Conservation (phyloP, 2,329 filamentous ascomycete species). For the Calonectria leucothoes region DNA sequence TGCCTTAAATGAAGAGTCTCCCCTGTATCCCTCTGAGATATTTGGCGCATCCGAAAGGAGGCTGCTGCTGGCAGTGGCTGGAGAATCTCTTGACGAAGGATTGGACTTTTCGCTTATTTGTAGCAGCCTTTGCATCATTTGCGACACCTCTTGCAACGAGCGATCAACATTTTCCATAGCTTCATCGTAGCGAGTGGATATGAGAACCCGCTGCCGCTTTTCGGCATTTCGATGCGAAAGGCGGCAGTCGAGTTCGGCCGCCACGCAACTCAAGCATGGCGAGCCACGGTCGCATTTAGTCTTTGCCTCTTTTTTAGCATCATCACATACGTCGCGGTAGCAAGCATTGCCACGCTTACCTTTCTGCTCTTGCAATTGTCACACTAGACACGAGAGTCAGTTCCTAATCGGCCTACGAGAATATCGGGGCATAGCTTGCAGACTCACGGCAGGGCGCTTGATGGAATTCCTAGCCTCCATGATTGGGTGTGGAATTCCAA, state of each 20-base stretch:
- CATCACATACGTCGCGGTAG: not conserved
- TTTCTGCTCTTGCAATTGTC: conserved; percentile 8
- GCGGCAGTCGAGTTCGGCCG: not conserved
- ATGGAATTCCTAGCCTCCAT: not conserved
- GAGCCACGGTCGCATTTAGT: not conserved
- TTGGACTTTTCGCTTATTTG: not conserved
- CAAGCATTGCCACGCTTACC: not conserved
- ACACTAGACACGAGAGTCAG: not conserved
- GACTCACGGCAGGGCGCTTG: not conserved
- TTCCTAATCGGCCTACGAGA: not conserved
- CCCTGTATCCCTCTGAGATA: not conserved
- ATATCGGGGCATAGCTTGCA: not conserved
- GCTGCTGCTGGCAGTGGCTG: not conserved
- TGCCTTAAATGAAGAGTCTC: not conserved
- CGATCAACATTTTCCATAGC: not conserved
- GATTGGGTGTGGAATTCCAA: not conserved
- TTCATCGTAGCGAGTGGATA: conserved; percentile 1
- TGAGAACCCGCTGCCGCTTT: not conserved
- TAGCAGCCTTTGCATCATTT: not conserved
- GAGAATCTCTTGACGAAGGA: not conserved
- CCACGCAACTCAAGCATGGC: conserved; percentile 1
- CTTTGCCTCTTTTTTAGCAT: not conserved
- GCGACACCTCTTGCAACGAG: not conserved
- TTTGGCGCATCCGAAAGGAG: not conserved
- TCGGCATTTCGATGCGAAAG: not conserved